Percentiles rank a stretch among this genome's conserved stretches.
These are phyloP conservation scores for Sanghuangporus baumii DNA, from an alignment of 1,284 basidiomycete genomes.

Conservation along the genomic window DNA sequence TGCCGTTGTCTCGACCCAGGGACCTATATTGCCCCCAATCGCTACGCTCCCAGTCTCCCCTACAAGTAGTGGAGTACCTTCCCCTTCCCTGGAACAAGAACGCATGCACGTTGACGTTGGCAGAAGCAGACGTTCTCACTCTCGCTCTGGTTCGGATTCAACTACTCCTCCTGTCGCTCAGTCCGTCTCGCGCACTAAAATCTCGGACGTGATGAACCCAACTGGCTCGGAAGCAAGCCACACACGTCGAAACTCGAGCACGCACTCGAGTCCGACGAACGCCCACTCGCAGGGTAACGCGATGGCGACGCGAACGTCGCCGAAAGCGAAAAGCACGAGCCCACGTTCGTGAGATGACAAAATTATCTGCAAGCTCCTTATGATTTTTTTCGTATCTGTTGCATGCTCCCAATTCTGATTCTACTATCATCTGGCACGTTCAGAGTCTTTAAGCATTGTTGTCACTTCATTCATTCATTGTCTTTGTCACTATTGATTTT, in stretches of 20 bases:
- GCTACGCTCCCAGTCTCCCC: slow-evolving; percentile 38
- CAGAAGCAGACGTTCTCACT: slow-evolving; percentile 36
- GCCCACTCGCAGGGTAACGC: slow-evolving; percentile 15
- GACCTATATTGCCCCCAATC: slow-evolving; percentile 54
- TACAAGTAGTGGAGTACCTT: slow-evolving; percentile 9
- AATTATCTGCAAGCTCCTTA: not conserved
- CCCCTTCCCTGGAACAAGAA: slow-evolving; percentile 12
- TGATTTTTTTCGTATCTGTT: not conserved
- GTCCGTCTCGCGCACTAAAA: slow-evolving; percentile 41
- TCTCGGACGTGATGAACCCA: slow-evolving; percentile 36
- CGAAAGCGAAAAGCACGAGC: slow-evolving; percentile 12
- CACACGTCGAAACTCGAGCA: slow-evolving; percentile 6
- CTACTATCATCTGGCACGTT: not conserved
- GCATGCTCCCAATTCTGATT: not conserved
- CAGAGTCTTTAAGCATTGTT: not conserved
- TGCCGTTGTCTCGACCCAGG: slow-evolving; percentile 32
- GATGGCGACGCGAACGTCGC: slow-evolving; percentile 10
- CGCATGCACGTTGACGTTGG: slow-evolving; percentile 32
- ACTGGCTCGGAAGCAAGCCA: not conserved
- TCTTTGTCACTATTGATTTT: not conserved
- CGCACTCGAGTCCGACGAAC: slow-evolving; percentile 6
- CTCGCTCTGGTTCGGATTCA: slow-evolving; percentile 29
- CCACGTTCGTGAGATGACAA: slow-evolving; percentile 6
- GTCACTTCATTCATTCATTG: not conserved
- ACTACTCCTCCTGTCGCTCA: slow-evolving; percentile 34